Base-by-base conservation (phyloP, 176 grass and related monocot genomes). In the Zoysia japonica region DNA sequence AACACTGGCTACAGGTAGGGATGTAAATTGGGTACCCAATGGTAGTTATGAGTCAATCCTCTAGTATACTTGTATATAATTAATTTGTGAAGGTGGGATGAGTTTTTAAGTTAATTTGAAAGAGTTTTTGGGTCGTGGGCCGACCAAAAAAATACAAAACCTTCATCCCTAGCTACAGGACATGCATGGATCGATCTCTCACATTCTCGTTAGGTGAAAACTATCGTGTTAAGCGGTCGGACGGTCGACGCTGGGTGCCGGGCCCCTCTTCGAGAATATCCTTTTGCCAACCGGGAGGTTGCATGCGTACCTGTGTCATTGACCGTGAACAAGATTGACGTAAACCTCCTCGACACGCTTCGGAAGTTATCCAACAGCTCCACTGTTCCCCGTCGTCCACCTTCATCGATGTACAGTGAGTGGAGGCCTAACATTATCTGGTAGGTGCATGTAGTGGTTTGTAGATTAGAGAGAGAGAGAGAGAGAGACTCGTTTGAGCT, bases 251-350 rank as follows among this genome's bases (percentile, higher is more conserved):
- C 3, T 3, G 2, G 3, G 28, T 28, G 28, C 28, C 28, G 28
- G 28, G 28, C 28, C 4, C 78, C n/a, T 61, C 41, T 42, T 68
- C 2, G 44, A 68, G 75, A 79, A 61, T 79, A 28, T 28, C 28
- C 75, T 74, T 62, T 64, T 62, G 64, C 76, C 81, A 55, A 46
- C 76, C 76, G 15, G 47, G 76, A 56, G 76, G 61, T 45, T 45
- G 44, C 44, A 28, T 45, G 44, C 44, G 44, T 6, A 6, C 44
- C 44, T 45, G 2, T 49, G 48, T 9, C 48, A 49, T 49, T 28
- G 28, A 28, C 28, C 48, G 11, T 49, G 59, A 70, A 71, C 68
- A 60, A 47, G 69, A 40, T 11, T 51, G 56, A 77, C 20, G 56
- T 16, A 40, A 74, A 80, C 63, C 61, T 28, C 44, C 73, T 71